Base-by-base conservation (phyloP, 2,329 filamentous ascomycete species). In the Colletotrichum noveboracense region DNA sequence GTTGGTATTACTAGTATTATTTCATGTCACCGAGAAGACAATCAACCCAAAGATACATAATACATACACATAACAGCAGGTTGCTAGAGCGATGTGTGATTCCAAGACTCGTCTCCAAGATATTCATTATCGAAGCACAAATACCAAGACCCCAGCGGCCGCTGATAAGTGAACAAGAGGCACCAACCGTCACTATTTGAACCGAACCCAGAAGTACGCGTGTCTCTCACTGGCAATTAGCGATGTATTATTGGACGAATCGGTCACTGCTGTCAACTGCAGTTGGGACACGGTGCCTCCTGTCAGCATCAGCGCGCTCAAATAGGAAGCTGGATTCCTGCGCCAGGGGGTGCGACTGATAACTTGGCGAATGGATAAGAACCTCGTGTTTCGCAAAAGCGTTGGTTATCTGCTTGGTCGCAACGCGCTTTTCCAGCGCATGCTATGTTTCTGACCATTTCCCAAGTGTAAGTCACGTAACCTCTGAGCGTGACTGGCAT, bases 401-500 rank as follows among this genome's bases (percentile, higher is more conserved):
- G 43, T 36, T 66, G 26, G 43, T 55, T 34, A 18, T 34, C 4
- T 28, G 2, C 4, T 3, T 58, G 13, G 13, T 58, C 55, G 55
- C 55, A 26, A 8, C 13, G 55, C 26, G 55, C 55, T 58, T 58
- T 28, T 12, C 43, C 43, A 2, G 43, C 43, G 43, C 43, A 48
- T 48, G 10, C n/a, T 12, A 21, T 48, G 43, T 48, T 48, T 21
- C n/a, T 21, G 43, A 0, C 43, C n/a, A 7, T 21, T 21, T 48
- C n/a, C n/a, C 18, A n/a, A 48, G 43, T 21, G 43, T 21, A 48
- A 38, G 18, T 26, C n/a, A 21, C 10, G 18, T 9, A 58, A 13
- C 38, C 24, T 21, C 36, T 56, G 10, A 16, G 36, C 38, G 69
- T 68, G 61, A 79, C 79, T 74, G 30, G 56, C 10, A 13, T 58